Evolutionary conservation across 2,329 filamentous ascomycete genomes (phyloP).

Genomic region (Escovopsis weberi): DNA sequence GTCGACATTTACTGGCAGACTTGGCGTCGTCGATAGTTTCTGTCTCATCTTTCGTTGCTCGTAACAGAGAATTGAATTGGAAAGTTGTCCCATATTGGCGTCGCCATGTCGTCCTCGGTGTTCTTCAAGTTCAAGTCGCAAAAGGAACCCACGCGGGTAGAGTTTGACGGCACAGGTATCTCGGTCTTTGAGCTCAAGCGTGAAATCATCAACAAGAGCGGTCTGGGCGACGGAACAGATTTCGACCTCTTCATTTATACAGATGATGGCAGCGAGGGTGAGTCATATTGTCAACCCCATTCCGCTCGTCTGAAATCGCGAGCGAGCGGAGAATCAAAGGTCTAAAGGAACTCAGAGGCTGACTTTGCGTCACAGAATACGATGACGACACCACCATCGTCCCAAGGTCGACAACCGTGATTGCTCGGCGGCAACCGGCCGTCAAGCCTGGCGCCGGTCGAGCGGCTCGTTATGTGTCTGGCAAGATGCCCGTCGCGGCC

Average conservation of each 20-base stretch:
- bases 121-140: conserved; percentile 99
- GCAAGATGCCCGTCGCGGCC: conserved; percentile 82
- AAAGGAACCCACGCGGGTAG: conserved; percentile 84
- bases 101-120: conserved; percentile 83
- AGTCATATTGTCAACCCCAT: conserved; percentile 18
- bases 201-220: conserved; percentile 92
- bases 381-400: conserved; percentile 98
- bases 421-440: conserved; percentile 75
- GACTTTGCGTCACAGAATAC: conserved; percentile 50
- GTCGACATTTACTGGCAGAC: conserved; percentile 2
- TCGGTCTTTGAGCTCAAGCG: conserved; percentile 98
- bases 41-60: conserved; percentile 10
- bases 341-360: conserved; percentile 7
- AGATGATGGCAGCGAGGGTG: conserved; percentile 83
- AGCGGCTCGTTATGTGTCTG: conserved; percentile 88
- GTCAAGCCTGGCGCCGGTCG: conserved; percentile 73
- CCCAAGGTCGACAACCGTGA: conserved; percentile 82
- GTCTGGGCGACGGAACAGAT: conserved; percentile 86
- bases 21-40: conserved; percentile 7
- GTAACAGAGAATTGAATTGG: conserved; percentile 11
- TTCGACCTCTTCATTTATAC: conserved; percentile 93
- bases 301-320: too few species aligned
- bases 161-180: conserved; percentile 94
- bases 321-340: neutral
- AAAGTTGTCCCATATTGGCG: conserved; percentile 7